phyloP scores from a whole-genome alignment of 495 filamentous ascomycete species.

The Staphylotrichum tortipilum region DNA sequence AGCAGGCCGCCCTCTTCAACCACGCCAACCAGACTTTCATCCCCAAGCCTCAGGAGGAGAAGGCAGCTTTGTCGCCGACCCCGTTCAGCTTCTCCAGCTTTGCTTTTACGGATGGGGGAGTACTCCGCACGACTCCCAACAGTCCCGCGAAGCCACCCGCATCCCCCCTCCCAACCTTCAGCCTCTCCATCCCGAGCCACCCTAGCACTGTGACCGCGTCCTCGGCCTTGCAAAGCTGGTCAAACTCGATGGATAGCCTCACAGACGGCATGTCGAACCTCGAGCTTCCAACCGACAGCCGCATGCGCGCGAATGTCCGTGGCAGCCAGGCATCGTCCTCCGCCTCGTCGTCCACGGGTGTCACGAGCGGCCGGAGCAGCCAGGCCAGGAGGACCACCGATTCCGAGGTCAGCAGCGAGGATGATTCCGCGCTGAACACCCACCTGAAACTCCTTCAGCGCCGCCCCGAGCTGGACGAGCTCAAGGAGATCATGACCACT shows the following conservation, averaged over 20 bases:
- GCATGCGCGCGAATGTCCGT: neutral
- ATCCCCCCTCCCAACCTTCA: neutral
- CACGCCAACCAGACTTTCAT: conserved; percentile 11
- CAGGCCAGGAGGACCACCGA: neutral
- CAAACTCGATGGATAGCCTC: neutral
- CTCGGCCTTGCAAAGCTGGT: neutral
- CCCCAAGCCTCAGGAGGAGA: conserved; percentile 5
- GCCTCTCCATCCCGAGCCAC: neutral
- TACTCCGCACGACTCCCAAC: neutral
- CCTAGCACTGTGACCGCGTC: neutral
- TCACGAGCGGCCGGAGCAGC: neutral
- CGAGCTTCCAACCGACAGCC: neutral
- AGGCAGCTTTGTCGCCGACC: neutral
- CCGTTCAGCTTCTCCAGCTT: neutral
- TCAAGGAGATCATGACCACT: conserved; percentile 27
- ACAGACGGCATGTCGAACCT: neutral
- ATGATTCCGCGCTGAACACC: neutral
- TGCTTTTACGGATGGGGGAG: neutral
- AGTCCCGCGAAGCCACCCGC: neutral
- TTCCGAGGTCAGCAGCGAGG: conserved; percentile 1
- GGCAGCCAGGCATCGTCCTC: neutral
- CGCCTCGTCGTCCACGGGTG: neutral
- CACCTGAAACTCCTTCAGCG: conserved; percentile 18
- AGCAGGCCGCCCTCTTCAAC: conserved; percentile 5
- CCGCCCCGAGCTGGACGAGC: conserved; percentile 15